phyloP scores from a whole-genome alignment of 306 rosid genomes.

The Fagus sylvatica region DNA sequence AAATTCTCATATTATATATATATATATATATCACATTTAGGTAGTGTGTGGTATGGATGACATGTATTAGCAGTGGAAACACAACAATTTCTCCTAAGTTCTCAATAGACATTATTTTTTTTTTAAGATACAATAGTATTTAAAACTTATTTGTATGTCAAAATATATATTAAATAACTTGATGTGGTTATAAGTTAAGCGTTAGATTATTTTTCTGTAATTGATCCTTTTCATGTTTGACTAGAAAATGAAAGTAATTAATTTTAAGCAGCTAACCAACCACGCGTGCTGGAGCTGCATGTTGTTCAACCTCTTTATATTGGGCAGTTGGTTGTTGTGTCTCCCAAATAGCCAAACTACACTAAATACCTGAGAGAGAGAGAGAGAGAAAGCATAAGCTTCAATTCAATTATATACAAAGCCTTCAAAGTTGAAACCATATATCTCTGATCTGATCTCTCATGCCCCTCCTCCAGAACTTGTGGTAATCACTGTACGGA shows the following conservation, averaged over 20 bases:
- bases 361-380: conserved; percentile 6
- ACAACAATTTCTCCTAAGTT: too few relatives aligned
- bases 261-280: not conserved
- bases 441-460: not conserved
- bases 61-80: too few relatives aligned
- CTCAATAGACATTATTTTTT: too few relatives aligned
- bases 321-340: conserved; percentile 59
- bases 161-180: too few relatives aligned
- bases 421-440: not conserved
- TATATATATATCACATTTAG: too few relatives aligned
- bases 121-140: too few relatives aligned
- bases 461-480: not conserved
- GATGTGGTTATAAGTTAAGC: too few relatives aligned
- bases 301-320: conserved; percentile 38
- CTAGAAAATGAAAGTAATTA: not conserved
- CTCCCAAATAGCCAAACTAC: conserved; percentile 23
- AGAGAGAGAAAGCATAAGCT: not conserved
- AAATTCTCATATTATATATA: too few relatives aligned
- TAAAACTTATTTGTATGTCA: too few relatives aligned
- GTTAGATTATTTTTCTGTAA: not conserved
- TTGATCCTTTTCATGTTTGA: not conserved
- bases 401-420: not conserved
- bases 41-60: too few relatives aligned
- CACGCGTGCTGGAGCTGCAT: not conserved
- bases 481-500: not conserved